Evolutionary conservation across 2,329 filamentous ascomycete genomes (phyloP).

Genomic region (Fusarium sublunatum): DNA sequence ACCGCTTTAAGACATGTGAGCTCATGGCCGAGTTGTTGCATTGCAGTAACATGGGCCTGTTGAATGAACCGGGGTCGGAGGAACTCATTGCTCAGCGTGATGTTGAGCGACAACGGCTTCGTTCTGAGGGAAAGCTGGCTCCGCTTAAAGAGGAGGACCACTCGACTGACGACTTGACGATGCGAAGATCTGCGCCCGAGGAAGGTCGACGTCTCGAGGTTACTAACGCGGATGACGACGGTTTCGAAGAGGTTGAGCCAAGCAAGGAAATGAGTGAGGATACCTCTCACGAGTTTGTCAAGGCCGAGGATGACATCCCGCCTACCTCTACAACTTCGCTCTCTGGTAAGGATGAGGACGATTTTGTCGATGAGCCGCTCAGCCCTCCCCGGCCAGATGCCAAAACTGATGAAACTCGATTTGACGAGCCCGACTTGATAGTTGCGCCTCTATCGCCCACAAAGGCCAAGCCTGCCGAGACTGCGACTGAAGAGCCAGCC

Average conservation of each 20-base stretch:
- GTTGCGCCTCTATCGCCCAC: conserved; percentile 69
- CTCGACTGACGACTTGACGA: conserved; percentile 68
- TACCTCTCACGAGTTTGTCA: conserved; percentile 75
- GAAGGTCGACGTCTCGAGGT: conserved; percentile 81
- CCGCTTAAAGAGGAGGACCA: conserved; percentile 55
- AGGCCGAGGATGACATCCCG: conserved; percentile 65
- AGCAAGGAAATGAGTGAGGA: conserved; percentile 78
- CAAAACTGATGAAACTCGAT: conserved; percentile 62
- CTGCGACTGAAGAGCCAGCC: conserved; percentile 34
- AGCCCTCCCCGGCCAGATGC: conserved; percentile 74
- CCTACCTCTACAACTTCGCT: conserved; percentile 46
- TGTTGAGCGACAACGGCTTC: conserved; percentile 81
- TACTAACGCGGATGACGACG: conserved; percentile 86
- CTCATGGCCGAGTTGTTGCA: conserved; percentile 97
- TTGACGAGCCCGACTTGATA: conserved; percentile 67
- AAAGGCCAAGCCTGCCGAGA: conserved; percentile 49
- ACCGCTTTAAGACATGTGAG: conserved; percentile 98
- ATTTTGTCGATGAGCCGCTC: conserved; percentile 82
- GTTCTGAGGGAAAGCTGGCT: conserved; percentile 77
- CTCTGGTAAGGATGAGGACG: conserved; percentile 70
- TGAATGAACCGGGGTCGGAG: conserved; percentile 93
- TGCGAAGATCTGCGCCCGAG: conserved; percentile 63
- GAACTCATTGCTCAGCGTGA: conserved; percentile 85
- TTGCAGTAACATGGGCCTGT: conserved; percentile 97
- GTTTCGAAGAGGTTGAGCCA: conserved; percentile 88